A percentile compares a stretch with the other conserved stretches of the same genome.
Conservation (phyloP, 306 rosid genomes). For the Quercus gilva region DNA sequence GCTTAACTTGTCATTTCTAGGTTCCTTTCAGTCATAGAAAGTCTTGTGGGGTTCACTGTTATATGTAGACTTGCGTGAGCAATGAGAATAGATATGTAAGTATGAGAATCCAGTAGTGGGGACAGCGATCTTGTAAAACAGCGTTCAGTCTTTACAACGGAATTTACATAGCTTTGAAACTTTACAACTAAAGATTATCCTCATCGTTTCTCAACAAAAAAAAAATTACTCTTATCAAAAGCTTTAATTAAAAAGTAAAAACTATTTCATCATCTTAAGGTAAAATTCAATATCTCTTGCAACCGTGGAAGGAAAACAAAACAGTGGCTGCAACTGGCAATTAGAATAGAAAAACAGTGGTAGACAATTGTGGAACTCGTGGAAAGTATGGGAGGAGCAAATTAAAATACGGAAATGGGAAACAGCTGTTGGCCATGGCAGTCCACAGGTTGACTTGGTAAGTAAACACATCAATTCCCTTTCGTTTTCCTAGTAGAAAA, state of each 20-base stretch:
- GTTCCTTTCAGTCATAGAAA: not conserved
- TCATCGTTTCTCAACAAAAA: too few species aligned
- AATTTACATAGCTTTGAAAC: too few species aligned
- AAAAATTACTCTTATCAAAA: too few species aligned
- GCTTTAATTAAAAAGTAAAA: too few species aligned
- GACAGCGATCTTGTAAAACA: too few species aligned
- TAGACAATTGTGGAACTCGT: not conserved
- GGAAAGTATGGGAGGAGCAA: not conserved
- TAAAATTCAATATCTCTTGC: too few species aligned
- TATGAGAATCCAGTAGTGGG: not conserved
- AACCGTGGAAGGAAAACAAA: too few species aligned
- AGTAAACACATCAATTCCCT: constrained; percentile 17
- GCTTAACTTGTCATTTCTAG: constrained; percentile 3
- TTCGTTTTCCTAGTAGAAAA: not conserved
- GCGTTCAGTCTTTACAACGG: too few species aligned
- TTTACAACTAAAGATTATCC: too few species aligned
- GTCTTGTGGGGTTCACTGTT: not conserved
- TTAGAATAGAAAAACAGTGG: not conserved
- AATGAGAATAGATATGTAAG: not conserved
- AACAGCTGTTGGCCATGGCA: constrained; percentile 35
- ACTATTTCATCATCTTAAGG: too few species aligned
- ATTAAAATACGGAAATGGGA: not conserved
- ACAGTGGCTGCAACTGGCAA: not conserved
- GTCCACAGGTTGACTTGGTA: constrained; percentile 19
- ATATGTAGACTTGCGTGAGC: not conserved